Evolutionary conservation across 805 yeast genomes (phyloP), one percentile per base, ranked within the genome.

Genomic region (Clavispora santaluciae): DNA sequence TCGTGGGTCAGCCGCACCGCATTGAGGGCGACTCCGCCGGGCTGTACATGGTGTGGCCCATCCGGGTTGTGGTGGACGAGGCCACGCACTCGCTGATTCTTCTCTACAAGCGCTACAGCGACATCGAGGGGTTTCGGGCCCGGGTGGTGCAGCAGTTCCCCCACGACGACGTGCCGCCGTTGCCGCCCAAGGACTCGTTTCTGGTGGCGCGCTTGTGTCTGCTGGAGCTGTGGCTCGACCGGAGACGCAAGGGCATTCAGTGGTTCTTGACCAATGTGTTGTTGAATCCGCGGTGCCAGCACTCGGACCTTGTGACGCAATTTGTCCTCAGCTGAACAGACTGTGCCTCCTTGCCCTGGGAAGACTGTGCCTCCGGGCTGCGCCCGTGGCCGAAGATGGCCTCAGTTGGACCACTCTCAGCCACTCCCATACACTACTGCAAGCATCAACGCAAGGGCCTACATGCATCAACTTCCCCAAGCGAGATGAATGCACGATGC

Each of bases 51-150:
- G 70, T 61, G 18, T 69, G 75, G 75, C 39, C 63, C 3, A 59
- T 69, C 9, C 58, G 61, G 35, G 57, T 69, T 5, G 61, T 64
- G 4, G 49, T 69, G 17, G 60, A 68, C 39, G 70, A 66, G 35
- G 60, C 66, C 5, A 49, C 53, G 21, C 61, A 61, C 45, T 62
- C 75, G 4, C 64, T 64, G 43, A 68, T 83, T 15, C 56, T 62
- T 34, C 51, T 78, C 4, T 74, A 78, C 54, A 78, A 75, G 55
- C 57, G 95, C 28, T 86, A 83, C 58, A 73, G 78, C 25, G 91
- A 86, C 34, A 75, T 86, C 45, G 80, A 62, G 29, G 46, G 43
- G 23, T 66, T 86, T 25, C 66, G 82, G 20, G 51, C 51, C 1
- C 45, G 50, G 4, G 56, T 83, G 16, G 53, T 51, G 11, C 35